Evolutionary conservation across 2,329 filamentous ascomycete genomes (phyloP).

Genomic region (Talaromyces piceae): DNA sequence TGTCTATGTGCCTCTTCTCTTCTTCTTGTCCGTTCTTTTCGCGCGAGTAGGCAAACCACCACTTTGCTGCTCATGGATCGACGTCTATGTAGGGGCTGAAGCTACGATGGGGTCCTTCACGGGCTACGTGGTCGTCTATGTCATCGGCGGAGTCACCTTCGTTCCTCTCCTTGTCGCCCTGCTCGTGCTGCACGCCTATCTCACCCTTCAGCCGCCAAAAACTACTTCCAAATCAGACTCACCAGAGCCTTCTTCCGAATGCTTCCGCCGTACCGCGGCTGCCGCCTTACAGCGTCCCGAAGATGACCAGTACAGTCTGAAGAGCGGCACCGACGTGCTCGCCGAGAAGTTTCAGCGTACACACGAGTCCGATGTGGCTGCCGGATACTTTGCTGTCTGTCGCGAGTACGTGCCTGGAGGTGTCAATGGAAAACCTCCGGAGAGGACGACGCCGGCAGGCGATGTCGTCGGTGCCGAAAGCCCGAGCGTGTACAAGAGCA

Average conservation of each 20-base stretch:
- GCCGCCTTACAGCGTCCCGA: constrained; percentile 43
- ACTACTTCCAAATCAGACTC: background rate
- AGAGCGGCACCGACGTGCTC: constrained; percentile 51
- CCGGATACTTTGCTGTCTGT: constrained; percentile 92
- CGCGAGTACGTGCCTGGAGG: constrained; percentile 87
- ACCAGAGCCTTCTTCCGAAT: background rate
- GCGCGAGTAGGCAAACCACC: no score
- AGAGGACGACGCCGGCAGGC: constrained; percentile 72
- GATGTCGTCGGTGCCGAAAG: constrained; percentile 63
- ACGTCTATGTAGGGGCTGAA: background rate
- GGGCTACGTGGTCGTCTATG: constrained; percentile 64
- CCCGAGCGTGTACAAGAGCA: constrained; percentile 92
- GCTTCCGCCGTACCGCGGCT: background rate
- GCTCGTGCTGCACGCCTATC: constrained; percentile 60
- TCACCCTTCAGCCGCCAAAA: constrained; percentile 50
- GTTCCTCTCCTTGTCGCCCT: constrained; percentile 61
- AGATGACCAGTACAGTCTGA: constrained; percentile 60
- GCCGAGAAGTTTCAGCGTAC: constrained; percentile 55
- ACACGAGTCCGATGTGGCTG: constrained; percentile 68
- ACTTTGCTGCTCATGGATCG: background rate
- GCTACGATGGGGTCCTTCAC: constrained; percentile 35
- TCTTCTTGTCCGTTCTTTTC: background rate
- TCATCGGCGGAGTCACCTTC: constrained; percentile 83
- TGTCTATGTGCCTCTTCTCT: background rate
- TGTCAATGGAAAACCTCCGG: constrained; percentile 85